A percentile compares a stretch with the other conserved stretches of the same genome.
phyloP scores from a whole-genome alignment of 2,329 filamentous ascomycete genomes.

The Epichloe baconii region DNA sequence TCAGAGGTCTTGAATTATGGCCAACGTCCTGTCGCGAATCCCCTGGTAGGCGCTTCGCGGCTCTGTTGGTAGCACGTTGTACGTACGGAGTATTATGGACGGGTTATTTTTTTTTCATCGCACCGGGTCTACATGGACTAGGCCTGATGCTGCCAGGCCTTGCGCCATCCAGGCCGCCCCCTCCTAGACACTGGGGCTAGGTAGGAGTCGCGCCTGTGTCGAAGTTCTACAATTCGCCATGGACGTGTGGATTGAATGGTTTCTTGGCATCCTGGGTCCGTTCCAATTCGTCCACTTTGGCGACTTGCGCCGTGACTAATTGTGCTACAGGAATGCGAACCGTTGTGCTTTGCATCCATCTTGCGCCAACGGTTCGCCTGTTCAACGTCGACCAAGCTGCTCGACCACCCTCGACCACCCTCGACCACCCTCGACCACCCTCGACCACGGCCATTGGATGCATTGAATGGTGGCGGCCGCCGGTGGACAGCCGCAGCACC shows the following conservation, averaged over 20 bases:
- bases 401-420: background rate
- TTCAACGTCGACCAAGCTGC: no score
- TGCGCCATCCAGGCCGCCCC: no score
- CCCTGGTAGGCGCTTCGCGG: no score
- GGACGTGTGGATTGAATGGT: background rate
- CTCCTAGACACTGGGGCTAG: background rate
- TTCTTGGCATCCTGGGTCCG: background rate
- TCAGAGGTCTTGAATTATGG: background rate
- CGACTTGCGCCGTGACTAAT: background rate
- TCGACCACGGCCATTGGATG: background rate
- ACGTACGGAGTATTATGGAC: no score
- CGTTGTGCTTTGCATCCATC: conserved; percentile 2
- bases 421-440: background rate
- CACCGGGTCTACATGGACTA: background rate
- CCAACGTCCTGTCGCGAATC: conserved; percentile 3
- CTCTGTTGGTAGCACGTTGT: no score
- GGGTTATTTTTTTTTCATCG: conserved; percentile 1
- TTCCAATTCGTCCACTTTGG: background rate
- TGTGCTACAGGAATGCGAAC: background rate
- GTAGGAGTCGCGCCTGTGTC: conserved; percentile 6
- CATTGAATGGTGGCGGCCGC: background rate
- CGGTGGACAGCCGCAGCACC: background rate
- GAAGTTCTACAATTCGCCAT: background rate
- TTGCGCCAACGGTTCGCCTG: background rate
- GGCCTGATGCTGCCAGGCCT: background rate